phyloP scores from a whole-genome alignment of 257 asterid genomes.

The Penstemon davidsonii region DNA sequence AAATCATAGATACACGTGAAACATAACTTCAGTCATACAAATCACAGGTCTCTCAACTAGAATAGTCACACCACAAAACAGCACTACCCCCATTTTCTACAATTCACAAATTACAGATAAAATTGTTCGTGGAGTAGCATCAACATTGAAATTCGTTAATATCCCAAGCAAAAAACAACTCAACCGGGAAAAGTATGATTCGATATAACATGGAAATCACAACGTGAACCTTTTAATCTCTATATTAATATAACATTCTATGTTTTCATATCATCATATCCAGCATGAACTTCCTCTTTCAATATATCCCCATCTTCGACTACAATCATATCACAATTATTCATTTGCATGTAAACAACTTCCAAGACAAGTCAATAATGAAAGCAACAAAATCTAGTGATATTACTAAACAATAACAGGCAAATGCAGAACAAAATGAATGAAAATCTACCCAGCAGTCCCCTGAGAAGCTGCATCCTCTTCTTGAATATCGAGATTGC shows the following conservation, averaged over 20 bases:
- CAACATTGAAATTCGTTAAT: no score
- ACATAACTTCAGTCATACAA: conserved; percentile 2
- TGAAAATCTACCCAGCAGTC: conserved; percentile 53
- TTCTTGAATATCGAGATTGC: conserved; percentile 66
- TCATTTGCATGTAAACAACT: background rate
- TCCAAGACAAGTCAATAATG: conserved; percentile 1
- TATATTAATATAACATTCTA: conserved; percentile 7
- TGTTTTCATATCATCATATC: background rate
- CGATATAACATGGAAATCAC: background rate
- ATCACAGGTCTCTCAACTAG: background rate
- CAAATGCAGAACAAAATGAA: background rate
- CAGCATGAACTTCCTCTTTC: background rate
- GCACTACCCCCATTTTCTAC: no score
- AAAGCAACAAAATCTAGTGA: background rate
- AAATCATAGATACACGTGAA: background rate
- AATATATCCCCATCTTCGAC: background rate
- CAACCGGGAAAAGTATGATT: background rate
- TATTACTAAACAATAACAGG: conserved; percentile 13
- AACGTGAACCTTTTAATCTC: background rate
- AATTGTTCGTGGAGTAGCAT: no score
- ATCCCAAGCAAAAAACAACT: background rate
- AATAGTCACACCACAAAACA: no score
- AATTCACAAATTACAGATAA: no score
- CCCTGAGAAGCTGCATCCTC: conserved; percentile 74
- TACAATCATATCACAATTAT: background rate